phyloP scores from a whole-genome alignment of 139 green algal species.

The Volvox africanus region DNA sequence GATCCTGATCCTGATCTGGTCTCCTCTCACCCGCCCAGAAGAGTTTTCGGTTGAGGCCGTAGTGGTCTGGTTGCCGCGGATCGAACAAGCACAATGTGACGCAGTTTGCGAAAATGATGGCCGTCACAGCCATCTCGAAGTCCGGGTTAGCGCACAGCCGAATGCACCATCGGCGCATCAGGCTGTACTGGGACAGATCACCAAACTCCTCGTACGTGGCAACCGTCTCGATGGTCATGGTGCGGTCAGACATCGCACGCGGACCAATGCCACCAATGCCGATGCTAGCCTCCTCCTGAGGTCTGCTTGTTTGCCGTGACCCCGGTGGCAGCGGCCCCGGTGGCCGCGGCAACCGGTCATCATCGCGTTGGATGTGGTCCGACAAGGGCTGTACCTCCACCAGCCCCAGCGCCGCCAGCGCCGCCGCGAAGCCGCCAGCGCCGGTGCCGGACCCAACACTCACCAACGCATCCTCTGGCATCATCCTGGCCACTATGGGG shows the following conservation, averaged over 20 bases:
- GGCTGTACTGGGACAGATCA: slow-evolving; percentile 25
- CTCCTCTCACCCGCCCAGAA: slow-evolving; percentile 61
- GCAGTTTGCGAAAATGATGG: slow-evolving; percentile 85
- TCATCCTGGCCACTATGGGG: too few species aligned
- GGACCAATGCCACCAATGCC: too few species aligned
- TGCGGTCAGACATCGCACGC: background rate
- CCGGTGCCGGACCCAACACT: background rate
- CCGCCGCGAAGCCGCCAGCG: background rate
- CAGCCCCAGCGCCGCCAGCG: background rate
- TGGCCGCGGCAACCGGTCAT: background rate
- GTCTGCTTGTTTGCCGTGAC: too few species aligned
- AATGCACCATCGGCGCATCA: background rate
- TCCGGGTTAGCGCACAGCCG: slow-evolving; percentile 65
- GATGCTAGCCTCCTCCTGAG: too few species aligned
- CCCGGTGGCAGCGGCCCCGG: too few species aligned
- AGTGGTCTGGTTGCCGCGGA: slow-evolving; percentile 59
- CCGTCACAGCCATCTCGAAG: slow-evolving; percentile 77
- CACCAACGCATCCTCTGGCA: too few species aligned
- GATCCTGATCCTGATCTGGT: too few species aligned
- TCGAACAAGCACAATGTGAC: slow-evolving; percentile 75
- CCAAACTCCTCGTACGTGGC: slow-evolving; percentile 17
- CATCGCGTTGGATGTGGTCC: slow-evolving; percentile 30
- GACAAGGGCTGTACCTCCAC: slow-evolving; percentile 39
- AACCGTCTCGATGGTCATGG: background rate
- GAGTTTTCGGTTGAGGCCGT: slow-evolving; percentile 61